A percentile compares a stretch with the other conserved stretches of the same genome.
These are phyloP conservation scores for Sarocladiaceae sp. DNA, from an alignment of 2,329 filamentous ascomycete genomes.

Conservation along the genomic window DNA sequence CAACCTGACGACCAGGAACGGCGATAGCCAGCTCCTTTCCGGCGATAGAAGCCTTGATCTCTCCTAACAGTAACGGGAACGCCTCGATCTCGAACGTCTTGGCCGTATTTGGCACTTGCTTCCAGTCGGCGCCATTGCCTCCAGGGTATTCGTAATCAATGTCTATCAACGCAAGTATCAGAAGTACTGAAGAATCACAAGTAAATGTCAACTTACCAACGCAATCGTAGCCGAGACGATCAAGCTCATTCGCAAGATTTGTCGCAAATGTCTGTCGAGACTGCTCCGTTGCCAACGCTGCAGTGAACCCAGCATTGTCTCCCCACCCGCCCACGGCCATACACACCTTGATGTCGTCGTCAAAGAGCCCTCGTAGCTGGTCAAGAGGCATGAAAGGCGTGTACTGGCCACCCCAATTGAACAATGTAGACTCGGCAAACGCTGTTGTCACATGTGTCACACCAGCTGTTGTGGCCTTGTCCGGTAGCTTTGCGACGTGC, in stretches of 20 bases:
- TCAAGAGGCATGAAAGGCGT: slow-evolving; percentile 50
- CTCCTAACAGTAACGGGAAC: slow-evolving; percentile 58
- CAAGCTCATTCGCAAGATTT: slow-evolving; percentile 52
- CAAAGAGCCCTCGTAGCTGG: slow-evolving; percentile 49
- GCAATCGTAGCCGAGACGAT: slow-evolving; percentile 55
- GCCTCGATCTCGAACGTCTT: slow-evolving; percentile 57
- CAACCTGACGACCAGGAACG: slow-evolving; percentile 56
- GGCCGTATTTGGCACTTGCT: slow-evolving; percentile 50
- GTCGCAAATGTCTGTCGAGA: slow-evolving; percentile 49
- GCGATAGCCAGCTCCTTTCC: slow-evolving; percentile 62
- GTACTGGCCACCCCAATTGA: slow-evolving; percentile 38
- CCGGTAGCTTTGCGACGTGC: slow-evolving; percentile 31
- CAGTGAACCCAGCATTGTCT: slow-evolving; percentile 52
- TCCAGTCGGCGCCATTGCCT: slow-evolving; percentile 69
- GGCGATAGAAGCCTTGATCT: slow-evolving; percentile 55
- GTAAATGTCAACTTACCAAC: slow-evolving; percentile 35
- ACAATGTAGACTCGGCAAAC: slow-evolving; percentile 47
- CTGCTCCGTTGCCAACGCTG: slow-evolving; percentile 40
- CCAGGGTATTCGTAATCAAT: slow-evolving; percentile 63
- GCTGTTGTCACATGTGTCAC: slow-evolving; percentile 53
- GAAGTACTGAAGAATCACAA: not conserved
- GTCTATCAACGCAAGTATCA: slow-evolving; percentile 31
- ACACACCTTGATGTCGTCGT: slow-evolving; percentile 52
- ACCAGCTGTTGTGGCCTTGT: slow-evolving; percentile 31
- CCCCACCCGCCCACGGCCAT: slow-evolving; percentile 67